Base-by-base conservation (phyloP, 352 stramenopile genomes). In the Thalassiosira pacifica region DNA sequence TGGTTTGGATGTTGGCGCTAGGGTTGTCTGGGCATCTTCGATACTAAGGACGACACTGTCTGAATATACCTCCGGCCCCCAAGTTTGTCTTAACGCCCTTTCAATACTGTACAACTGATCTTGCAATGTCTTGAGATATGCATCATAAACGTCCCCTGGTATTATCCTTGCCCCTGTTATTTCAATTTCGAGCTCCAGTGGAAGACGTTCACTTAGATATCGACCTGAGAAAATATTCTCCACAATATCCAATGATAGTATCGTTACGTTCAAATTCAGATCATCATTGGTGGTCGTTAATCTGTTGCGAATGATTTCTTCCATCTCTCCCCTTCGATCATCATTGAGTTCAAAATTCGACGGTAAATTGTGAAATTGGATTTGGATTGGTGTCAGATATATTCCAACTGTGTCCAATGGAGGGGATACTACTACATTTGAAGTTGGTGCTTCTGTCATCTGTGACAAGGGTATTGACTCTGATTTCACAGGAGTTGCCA, bases 261-360 rank as follows among this genome's bases (percentile, higher is more conserved):
- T 40, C 9, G 19, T 55, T 0, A 70, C 59, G 64, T 79, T 66
- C 19, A 79, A 34, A 71, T 79, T 66, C 19, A 79, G 24, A 42
- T 10, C 59, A 52, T 65, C 11, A 48, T 53, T 55, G 24, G 37
- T 29, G 26, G 60, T 65, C 22, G 24, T 55, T 34, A 63, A 55
- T 31, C 34, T 31, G 27, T 45, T 31, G 2, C n/a, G 45, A 24
- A 79, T 26, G 34, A 71, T 57, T 27, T 71, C 59, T 71, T 79
- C 57, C 8, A 79, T 22, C 9, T 52, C 34, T 40, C 34, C 45
- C 24, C 0, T 34, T 71, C 68, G 59, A 34, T 40, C 42, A 65
- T 59, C 64, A 24, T 37, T 61, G 32, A 79, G 19, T 24, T 79
- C 26, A 16, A 79, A 9, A 31, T 61, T 18, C 5, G 45, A 22